Base-by-base conservation (phyloP, 192 early-diverging fungal species). In the Phycomyces blakesleeanus region DNA sequence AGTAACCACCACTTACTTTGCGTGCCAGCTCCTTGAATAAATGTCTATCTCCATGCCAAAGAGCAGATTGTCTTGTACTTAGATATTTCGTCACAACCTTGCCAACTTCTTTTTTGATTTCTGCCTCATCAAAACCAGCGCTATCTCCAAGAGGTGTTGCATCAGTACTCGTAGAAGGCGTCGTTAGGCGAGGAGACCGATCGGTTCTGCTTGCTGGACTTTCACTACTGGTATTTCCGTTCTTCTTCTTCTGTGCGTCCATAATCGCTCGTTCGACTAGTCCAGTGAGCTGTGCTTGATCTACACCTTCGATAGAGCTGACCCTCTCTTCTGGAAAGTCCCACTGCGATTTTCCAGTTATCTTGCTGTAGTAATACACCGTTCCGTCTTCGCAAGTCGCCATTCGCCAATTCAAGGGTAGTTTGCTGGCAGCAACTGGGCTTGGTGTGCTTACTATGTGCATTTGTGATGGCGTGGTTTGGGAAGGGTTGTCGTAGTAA, bases 261-360 rank as follows among this genome's bases (percentile, higher is more conserved):
- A 63, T 51, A 5, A 63, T 61, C 3, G 69, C 50, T 40, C 60
- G 55, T 20, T 67, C 56, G 12, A 68, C 54, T 21, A 68, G 37
- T 57, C 59, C 41, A 34, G 66, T 16, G 57, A 73, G n/a, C 26
- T 63, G 54, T 9, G 55, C 25, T 50, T 57, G 56, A 41, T 63
- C 55, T 0, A 63, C 64, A 22, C 68, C 63, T 39, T 69, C 64
- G 47, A 67, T 66, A 0, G 62, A 66, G 39, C 63, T 70, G 15
- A 39, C 55, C 3, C 18, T 58, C 21, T 67, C 47, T 52, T 69
- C 74, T 26, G 81, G 80, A 27, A 75, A 71, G 27, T 68, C 70
- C 83, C 83, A 85, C 44, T 79, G 81, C 25, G 77, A 76, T 49
- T 77, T 66, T 11, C 72, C 67, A 2, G 81, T 85, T 14, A 81